Conservation (phyloP, 176 grass and related monocot genomes). For the Chrysopogon serrulatus region DNA sequence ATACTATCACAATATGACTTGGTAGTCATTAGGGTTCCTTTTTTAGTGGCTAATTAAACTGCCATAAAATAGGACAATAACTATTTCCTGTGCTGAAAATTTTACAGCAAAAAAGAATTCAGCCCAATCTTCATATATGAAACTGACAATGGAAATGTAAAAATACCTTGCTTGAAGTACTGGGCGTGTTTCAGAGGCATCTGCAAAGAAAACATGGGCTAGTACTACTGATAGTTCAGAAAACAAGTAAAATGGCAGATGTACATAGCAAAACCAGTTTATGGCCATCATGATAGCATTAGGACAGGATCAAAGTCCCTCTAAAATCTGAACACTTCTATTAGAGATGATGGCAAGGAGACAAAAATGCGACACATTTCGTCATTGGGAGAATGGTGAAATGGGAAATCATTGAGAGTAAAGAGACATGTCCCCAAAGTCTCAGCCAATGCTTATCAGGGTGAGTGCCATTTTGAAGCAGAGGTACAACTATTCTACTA, state of each 20-base stretch:
- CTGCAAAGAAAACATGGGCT: constrained; percentile 24
- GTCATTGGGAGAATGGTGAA: constrained; percentile 41
- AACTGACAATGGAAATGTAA: constrained; percentile 48
- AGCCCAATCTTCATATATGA: constrained; percentile 37
- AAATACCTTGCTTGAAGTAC: constrained; percentile 74
- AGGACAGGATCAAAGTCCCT: constrained; percentile 23
- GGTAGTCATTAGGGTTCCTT: background rate
- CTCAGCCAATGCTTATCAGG: constrained; percentile 10
- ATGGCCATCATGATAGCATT: constrained; percentile 21
- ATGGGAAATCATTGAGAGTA: constrained; percentile 20
- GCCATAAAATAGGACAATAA: background rate
- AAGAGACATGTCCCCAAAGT: constrained; percentile 23
- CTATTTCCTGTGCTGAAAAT: constrained; percentile 9
- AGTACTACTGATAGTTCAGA: constrained; percentile 12
- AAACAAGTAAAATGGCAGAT: constrained; percentile 6
- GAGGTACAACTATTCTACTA: constrained; percentile 24
- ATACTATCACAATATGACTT: constrained; percentile 1
- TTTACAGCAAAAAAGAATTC: constrained; percentile 64
- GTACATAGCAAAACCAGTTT: constrained; percentile 19
- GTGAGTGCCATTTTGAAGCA: constrained; percentile 23
- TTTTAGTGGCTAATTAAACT: constrained; percentile 2
- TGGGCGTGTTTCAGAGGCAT: constrained; percentile 29
- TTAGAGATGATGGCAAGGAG: constrained; percentile 25
- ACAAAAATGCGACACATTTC: constrained; percentile 44
- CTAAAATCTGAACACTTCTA: constrained; percentile 17